Conservation (phyloP, 2,329 filamentous ascomycete genomes). For the Domatiomyces catenatus region DNA sequence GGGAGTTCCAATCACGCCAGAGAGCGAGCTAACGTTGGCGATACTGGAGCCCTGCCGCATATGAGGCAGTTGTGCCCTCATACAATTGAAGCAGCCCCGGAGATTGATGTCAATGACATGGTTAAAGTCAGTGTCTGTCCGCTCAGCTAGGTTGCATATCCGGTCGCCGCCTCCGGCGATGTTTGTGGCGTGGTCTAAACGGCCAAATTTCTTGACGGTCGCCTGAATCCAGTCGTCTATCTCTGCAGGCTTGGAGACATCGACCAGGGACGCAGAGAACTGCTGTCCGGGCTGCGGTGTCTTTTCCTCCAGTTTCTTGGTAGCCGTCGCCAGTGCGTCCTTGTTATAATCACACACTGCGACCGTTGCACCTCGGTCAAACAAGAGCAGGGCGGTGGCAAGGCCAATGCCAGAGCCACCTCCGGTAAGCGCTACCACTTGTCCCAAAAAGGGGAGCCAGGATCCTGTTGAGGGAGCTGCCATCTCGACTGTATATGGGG, state of each 20-base stretch:
- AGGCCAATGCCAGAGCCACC: slow-evolving; percentile 37
- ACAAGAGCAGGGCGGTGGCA: slow-evolving; percentile 32
- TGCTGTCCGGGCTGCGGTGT: not conserved
- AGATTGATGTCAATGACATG: slow-evolving; percentile 26
- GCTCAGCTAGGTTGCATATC: too few relatives aligned
- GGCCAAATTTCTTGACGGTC: slow-evolving; percentile 12
- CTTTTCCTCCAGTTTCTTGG: slow-evolving; percentile 10
- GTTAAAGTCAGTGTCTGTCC: slow-evolving; percentile 19
- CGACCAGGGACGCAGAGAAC: slow-evolving; percentile 1
- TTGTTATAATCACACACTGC: slow-evolving; percentile 27
- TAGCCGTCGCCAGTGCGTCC: slow-evolving; percentile 21
- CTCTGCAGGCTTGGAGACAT: slow-evolving; percentile 5
- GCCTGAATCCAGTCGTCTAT: slow-evolving; percentile 10
- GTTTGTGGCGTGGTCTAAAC: slow-evolving; percentile 15
- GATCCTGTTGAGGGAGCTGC: too few relatives aligned
- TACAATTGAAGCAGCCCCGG: slow-evolving; percentile 27
- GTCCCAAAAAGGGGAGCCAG: too few relatives aligned
- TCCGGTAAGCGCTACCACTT: slow-evolving; percentile 17
- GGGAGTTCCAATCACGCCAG: slow-evolving; percentile 22
- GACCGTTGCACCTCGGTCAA: slow-evolving; percentile 30
- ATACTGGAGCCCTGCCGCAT: slow-evolving; percentile 25
- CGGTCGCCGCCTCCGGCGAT: slow-evolving; percentile 6
- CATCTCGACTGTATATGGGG: too few relatives aligned
- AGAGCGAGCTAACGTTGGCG: slow-evolving; percentile 30
- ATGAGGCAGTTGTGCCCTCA: slow-evolving; percentile 27